These are phyloP conservation scores for Verticillium tricorpus DNA, from an alignment of 2,329 filamentous ascomycete genomes.

Conservation along the genomic window DNA sequence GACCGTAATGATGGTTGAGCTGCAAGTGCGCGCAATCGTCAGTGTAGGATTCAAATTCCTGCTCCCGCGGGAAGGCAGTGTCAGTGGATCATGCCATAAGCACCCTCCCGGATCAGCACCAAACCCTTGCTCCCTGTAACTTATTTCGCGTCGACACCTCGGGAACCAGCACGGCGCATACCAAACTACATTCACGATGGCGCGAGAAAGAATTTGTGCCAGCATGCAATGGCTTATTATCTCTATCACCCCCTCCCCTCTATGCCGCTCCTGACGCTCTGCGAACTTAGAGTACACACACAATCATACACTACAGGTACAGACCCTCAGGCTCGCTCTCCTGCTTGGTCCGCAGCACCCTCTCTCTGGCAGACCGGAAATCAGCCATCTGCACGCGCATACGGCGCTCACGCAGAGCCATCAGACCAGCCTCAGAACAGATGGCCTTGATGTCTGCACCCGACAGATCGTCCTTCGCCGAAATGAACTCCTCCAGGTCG, in stretches of 20 bases:
- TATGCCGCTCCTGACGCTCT: neutral
- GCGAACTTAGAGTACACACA: neutral
- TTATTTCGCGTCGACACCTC: no score
- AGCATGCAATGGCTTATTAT: neutral
- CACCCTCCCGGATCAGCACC: no score
- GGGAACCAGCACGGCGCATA: no score
- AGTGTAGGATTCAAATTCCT: no score
- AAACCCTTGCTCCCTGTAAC: no score
- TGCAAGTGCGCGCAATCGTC: no score
- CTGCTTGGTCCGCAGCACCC: slow-evolving; percentile 96
- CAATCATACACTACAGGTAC: slow-evolving; percentile 70
- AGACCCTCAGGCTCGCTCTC: slow-evolving; percentile 97
- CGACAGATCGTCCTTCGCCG: slow-evolving; percentile 94
- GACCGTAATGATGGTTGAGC: no score
- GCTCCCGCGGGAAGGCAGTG: no score
- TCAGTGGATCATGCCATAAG: no score
- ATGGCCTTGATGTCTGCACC: slow-evolving; percentile 99
- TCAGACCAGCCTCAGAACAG: slow-evolving; percentile 91
- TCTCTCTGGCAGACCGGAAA: slow-evolving; percentile 87
- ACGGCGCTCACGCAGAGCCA: slow-evolving; percentile 88
- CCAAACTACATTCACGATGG: neutral
- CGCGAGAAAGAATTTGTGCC: neutral
- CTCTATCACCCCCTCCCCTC: neutral
- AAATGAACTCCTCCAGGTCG: slow-evolving; percentile 98
- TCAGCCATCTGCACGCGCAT: slow-evolving; percentile 99